Base-by-base conservation (phyloP, 208 protist genomes). In the Blastocrithidia nonstop region DNA sequence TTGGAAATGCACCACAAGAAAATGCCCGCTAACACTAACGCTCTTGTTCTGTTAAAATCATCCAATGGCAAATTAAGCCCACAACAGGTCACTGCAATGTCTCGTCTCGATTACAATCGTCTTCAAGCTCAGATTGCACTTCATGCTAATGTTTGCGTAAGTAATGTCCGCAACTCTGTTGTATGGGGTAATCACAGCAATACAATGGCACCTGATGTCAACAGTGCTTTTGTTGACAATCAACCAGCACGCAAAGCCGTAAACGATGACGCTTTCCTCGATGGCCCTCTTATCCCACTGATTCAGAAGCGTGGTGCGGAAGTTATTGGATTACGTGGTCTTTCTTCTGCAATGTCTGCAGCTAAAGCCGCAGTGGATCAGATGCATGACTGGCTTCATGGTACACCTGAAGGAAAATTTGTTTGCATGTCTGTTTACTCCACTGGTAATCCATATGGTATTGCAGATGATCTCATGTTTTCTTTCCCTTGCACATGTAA, bases 11-110 rank as follows among this genome's bases (percentile, higher is more conserved):
- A 11, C n/a, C n/a, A n/a, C n/a, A n/a, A n/a, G n/a, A n/a, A n/a
- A n/a, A n/a, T n/a, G n/a, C n/a, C n/a, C n/a, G 95, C 96, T 22
- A 98, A 98, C 67, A 99, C 96, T 19, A 98, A 98, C 61, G 82
- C 84, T 0, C 60, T 97, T 13, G 88, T 98, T 42, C 68, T 94
- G 13, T 89, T 96, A n/a, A 54, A 82, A 20, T 50, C 63, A 22
- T 39, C 71, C 7, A 56, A 74, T 8, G 73, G 64, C 15, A 79
- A 71, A 46, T 35, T 96, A 9, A 74, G 86, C 13, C 56, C 65
- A 6, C 54, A 71, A 44, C 92, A 98, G 61, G 95, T 98, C 39
- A 92, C 90, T 7, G 86, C 93, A 8, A 73, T 99, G 37, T 97
- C 95, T 7, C 81, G 94, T 22, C 88, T 98, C 15, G 96, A 98